Base-by-base conservation (phyloP, 345 rosid genomes). In the Atalantia buxifolia region DNA sequence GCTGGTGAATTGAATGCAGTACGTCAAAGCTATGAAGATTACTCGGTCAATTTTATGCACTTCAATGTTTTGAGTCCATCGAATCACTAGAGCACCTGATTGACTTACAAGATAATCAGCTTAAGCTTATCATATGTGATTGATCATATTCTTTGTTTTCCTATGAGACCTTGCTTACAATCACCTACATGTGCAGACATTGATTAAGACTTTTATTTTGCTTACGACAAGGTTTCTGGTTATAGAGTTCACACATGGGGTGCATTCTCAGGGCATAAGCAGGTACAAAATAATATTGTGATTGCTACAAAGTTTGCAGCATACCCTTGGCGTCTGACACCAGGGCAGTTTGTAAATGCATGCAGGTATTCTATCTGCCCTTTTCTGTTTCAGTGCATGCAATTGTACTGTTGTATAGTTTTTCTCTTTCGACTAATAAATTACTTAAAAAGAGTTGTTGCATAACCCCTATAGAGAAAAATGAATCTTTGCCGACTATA, bases 271-370 rank as follows among this genome's bases (percentile, higher is more conserved):
- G 98, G 84, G 13, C 27, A 70, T 31, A 84, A 81, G 72, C 79
- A 57, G 79, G 74, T 71, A 21, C 83, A 72, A 66, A 89, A 87
- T 50, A 90, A 91, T 61, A 83, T 92, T 62, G 96, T 95, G 79
- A 87, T 95, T 61, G 95, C 99, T 45, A 91, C 97, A 16, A 93
- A 95, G 87, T 95, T 95, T 82, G 99, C 98, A n/a, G 96, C 98
- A 64, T 93, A 95, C 81, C 96, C 98, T 60, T 95, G 96, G 99
- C 86, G 99, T 56, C 83, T 93, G 74, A 92, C 99, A 14, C 89
- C 98, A 0, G 91, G 95, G 69, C 99, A 91, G 86, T 93, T 95
- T 76, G 98, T 92, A 27, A 85, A 92, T 36, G 99, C 99, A 22
- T 95, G 98, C 99, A 87, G 86, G 98, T 95, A 85, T 25, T 68